phyloP scores from a whole-genome alignment of 2,329 filamentous ascomycete genomes.

The Ophiostoma angusticollis region DNA sequence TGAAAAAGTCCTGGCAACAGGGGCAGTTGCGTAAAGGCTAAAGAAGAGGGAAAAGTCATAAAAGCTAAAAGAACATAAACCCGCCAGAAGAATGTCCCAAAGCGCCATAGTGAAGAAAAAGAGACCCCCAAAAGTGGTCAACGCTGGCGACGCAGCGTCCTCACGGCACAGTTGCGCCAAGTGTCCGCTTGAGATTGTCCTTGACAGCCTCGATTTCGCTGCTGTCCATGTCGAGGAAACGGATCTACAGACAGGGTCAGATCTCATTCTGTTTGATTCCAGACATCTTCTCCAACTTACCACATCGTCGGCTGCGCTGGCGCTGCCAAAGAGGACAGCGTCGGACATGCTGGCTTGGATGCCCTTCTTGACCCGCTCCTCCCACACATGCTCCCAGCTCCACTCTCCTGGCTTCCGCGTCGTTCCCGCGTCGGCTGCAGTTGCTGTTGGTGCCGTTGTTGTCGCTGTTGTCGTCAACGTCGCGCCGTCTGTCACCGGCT shows the following conservation, averaged over 20 bases:
- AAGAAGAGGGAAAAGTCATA: too few relatives aligned
- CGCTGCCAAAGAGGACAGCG: slow-evolving; percentile 59
- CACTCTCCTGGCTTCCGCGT: slow-evolving; percentile 58
- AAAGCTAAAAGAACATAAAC: too few relatives aligned
- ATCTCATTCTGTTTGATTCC: neutral
- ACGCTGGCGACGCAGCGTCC: too few relatives aligned
- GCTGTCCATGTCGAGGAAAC: slow-evolving; percentile 52
- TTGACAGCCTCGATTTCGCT: slow-evolving; percentile 44
- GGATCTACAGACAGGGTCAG: slow-evolving; percentile 34
- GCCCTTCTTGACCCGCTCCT: slow-evolving; percentile 70
- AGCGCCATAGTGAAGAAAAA: too few relatives aligned
- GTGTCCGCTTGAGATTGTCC: slow-evolving; percentile 42
- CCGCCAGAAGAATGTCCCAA: too few relatives aligned
- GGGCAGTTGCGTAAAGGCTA: too few relatives aligned
- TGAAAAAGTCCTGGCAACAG: too few relatives aligned
- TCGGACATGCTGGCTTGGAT: slow-evolving; percentile 69
- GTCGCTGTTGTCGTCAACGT: neutral
- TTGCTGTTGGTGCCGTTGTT: neutral
- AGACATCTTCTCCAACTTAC: slow-evolving; percentile 38
- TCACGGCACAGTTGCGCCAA: slow-evolving; percentile 19
- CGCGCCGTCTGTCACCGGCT: neutral
- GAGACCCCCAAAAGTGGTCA: neutral
- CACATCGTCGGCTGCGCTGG: slow-evolving; percentile 53
- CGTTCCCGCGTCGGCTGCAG: neutral
- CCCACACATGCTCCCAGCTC: slow-evolving; percentile 98